These are phyloP conservation scores for Abrus pulchellus DNA, from an alignment of 306 rosid species.

Conservation along the genomic window DNA sequence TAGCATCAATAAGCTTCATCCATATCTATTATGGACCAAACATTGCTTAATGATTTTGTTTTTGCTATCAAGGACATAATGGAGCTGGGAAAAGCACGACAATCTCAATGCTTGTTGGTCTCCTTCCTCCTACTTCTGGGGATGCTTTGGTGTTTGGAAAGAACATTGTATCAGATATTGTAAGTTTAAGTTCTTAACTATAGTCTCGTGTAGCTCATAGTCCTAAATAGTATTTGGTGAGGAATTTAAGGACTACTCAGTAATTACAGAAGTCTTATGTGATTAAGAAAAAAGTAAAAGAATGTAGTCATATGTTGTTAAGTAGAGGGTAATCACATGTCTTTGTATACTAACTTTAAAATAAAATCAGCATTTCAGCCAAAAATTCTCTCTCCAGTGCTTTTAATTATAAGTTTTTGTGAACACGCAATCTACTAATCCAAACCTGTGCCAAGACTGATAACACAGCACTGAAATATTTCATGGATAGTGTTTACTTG, in stretches of 20 bases:
- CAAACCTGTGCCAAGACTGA: too few relatives aligned
- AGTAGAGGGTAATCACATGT: too few relatives aligned
- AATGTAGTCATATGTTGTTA: not conserved
- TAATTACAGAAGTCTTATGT: constrained; percentile 18
- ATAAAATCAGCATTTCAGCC: too few relatives aligned
- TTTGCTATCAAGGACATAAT: constrained; percentile 78
- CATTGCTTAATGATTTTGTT: constrained; percentile 38
- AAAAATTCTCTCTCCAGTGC: too few relatives aligned
- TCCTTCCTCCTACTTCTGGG: constrained; percentile 90
- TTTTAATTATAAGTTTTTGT: too few relatives aligned
- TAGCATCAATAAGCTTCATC: constrained; percentile 18
- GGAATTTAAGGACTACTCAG: not conserved
- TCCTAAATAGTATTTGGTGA: not conserved
- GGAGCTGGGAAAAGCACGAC: constrained; percentile 99
- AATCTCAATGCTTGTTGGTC: constrained; percentile 98
- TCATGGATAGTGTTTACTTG: too few relatives aligned
- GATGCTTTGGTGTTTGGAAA: constrained; percentile 95
- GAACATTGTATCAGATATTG: constrained; percentile 81
- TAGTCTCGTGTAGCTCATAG: not conserved
- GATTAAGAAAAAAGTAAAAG: constrained; percentile 13
- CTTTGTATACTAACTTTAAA: too few relatives aligned
- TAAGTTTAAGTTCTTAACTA: constrained; percentile 56
- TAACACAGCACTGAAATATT: too few relatives aligned
- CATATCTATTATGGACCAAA: not conserved
- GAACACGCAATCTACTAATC: too few relatives aligned